Conservation (phyloP, 306 rosid genomes). For the Dalbergia cochinchinensis region DNA sequence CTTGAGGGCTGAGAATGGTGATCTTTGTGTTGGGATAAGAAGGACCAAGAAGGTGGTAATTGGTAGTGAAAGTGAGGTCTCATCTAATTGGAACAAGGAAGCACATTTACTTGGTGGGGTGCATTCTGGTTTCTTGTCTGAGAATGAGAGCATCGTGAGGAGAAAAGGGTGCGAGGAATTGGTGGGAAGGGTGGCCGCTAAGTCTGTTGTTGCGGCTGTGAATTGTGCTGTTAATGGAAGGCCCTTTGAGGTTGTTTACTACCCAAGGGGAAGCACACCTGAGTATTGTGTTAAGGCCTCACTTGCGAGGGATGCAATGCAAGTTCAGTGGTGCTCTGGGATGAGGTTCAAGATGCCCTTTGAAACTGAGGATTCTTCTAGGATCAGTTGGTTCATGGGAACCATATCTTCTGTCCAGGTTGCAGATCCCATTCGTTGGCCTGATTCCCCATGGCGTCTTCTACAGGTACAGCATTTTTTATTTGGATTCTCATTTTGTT, state of each 20-base stretch:
- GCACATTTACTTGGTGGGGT: slow-evolving; percentile 52
- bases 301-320: slow-evolving; percentile 76
- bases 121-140: slow-evolving; percentile 42
- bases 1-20: slow-evolving; percentile 83
- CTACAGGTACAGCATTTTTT: slow-evolving; percentile 64
- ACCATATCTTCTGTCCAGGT: slow-evolving; percentile 79
- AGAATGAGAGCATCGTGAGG: slow-evolving; percentile 46
- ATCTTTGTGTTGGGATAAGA: slow-evolving; percentile 93
- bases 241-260: slow-evolving; percentile 85
- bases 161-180: slow-evolving; percentile 37
- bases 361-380: slow-evolving; percentile 93
- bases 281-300: slow-evolving; percentile 85
- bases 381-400: slow-evolving; percentile 99
- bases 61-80: slow-evolving; percentile 74
- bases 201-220: slow-evolving; percentile 80
- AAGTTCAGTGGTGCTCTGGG: slow-evolving; percentile 81
- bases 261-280: slow-evolving; percentile 87
- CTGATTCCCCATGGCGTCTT: slow-evolving; percentile 96
- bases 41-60: slow-evolving; percentile 85
- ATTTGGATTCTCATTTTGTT: neutral
- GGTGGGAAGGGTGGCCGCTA: slow-evolving; percentile 58
- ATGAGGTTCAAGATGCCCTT: slow-evolving; percentile 99
- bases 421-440: slow-evolving; percentile 80
- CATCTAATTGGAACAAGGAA: slow-evolving; percentile 64
- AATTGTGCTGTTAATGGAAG: slow-evolving; percentile 76